A percentile compares a stretch with the other conserved stretches of the same genome.
phyloP scores from a whole-genome alignment of 1,284 basidiomycete genomes.

The Polyporus tsugae region DNA sequence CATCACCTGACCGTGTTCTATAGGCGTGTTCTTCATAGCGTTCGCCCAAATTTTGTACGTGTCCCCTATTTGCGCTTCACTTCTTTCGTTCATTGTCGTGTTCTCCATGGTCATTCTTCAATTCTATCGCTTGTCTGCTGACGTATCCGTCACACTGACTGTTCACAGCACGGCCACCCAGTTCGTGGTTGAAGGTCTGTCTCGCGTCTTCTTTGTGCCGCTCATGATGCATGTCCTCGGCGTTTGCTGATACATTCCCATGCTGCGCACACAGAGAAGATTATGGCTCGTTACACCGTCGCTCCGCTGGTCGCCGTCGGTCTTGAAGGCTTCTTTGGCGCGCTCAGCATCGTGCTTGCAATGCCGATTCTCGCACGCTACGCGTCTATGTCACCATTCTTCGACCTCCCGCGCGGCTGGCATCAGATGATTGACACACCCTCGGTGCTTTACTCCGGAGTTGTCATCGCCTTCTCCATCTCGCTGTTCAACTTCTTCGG shows the following conservation, averaged over 20 bases:
- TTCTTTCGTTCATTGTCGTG: neutral
- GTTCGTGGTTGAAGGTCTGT: constrained; percentile 93
- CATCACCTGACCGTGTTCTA: constrained; percentile 21
- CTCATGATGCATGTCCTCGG: constrained; percentile 6
- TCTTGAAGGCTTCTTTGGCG: constrained; percentile 93
- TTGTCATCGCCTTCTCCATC: constrained; percentile 78
- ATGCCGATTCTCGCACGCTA: constrained; percentile 66
- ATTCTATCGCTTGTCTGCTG: constrained; percentile 17
- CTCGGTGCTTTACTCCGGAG: constrained; percentile 77
- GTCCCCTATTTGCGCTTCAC: constrained; percentile 24
- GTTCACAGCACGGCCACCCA: constrained; percentile 81
- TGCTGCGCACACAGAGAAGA: constrained; percentile 67
- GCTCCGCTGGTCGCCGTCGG: constrained; percentile 95
- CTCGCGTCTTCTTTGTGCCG: neutral
- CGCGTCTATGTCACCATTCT: constrained; percentile 74
- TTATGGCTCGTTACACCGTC: constrained; percentile 88
- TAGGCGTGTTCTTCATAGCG: constrained; percentile 90
- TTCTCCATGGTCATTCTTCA: neutral
- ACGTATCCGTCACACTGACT: constrained; percentile 23
- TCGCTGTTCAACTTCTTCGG: constrained; percentile 97
- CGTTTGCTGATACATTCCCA: constrained; percentile 16
- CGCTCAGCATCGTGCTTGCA: constrained; percentile 76
- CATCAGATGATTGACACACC: constrained; percentile 87
- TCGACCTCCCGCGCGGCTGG: constrained; percentile 93
- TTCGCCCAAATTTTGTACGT: constrained; percentile 97